These are phyloP conservation scores for Melanogaster broomeanus DNA, from an alignment of 768 basidiomycete genomes.

Conservation along the genomic window DNA sequence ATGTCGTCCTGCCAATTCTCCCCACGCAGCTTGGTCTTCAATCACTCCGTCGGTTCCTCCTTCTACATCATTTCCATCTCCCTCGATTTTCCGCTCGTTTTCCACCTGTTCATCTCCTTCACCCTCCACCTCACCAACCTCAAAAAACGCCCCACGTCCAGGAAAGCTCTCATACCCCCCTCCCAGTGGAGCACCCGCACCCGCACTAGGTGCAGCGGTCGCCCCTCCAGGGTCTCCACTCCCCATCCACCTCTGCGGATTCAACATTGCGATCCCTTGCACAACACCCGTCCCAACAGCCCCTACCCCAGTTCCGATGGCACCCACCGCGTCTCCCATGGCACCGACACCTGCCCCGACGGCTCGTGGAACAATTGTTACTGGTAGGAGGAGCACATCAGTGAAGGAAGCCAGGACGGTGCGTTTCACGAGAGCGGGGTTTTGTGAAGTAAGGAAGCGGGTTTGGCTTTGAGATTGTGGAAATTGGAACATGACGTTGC, in stretches of 20 bases:
- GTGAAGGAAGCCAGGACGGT: constrained; percentile 93
- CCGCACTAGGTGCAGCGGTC: not conserved
- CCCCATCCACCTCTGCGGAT: constrained; percentile 84
- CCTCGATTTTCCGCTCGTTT: constrained; percentile 27
- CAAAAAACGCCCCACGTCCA: constrained; percentile 48
- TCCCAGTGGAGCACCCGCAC: not conserved
- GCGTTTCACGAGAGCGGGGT: constrained; percentile 90
- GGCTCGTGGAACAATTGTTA: constrained; percentile 92
- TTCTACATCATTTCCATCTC: not conserved
- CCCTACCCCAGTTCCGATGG: constrained; percentile 70
- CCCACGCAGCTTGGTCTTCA: constrained; percentile 28
- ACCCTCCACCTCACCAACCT: constrained; percentile 47
- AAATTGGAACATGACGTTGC: not conserved
- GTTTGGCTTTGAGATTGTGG: constrained; percentile 25
- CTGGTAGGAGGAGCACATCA: constrained; percentile 85
- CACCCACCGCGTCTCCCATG: constrained; percentile 66
- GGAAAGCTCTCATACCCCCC: constrained; percentile 23
- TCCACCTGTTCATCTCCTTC: constrained; percentile 15
- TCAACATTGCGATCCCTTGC: constrained; percentile 86
- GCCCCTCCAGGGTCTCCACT: constrained; percentile 14
- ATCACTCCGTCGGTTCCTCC: not conserved
- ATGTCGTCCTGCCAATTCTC: constrained; percentile 14
- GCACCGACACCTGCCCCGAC: constrained; percentile 69
- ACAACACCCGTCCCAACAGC: constrained; percentile 76
- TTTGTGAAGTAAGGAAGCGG: constrained; percentile 80